phyloP scores from a whole-genome alignment of 73 alveolate genomes.

The Paraurostyla sp. region DNA sequence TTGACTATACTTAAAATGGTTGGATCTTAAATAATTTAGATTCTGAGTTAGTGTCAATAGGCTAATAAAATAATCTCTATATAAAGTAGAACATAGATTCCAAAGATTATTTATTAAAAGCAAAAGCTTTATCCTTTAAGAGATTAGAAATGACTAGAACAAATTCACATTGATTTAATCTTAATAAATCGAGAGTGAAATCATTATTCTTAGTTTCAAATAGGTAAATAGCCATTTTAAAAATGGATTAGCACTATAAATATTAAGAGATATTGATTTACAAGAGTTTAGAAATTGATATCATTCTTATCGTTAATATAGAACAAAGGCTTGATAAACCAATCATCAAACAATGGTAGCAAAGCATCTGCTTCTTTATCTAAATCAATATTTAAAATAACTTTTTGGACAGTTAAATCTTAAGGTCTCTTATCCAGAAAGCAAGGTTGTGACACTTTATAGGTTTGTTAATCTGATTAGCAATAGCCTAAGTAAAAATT shows the following conservation, averaged over 20 bases:
- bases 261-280: neutral
- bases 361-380: neutral
- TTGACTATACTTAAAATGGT: neutral
- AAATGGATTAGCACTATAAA: constrained; percentile 14
- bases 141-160: neutral
- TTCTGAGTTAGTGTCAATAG: neutral
- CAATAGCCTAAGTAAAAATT: constrained; percentile 30
- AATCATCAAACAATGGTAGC: constrained; percentile 33
- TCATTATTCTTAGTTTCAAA: neutral
- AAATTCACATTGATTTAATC: neutral
- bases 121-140: neutral
- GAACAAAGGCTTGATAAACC: constrained; percentile 50
- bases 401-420: neutral
- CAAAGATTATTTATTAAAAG: neutral
- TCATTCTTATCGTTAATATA: constrained; percentile 17
- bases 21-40: neutral
- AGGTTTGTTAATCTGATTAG: constrained; percentile 17
- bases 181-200: neutral
- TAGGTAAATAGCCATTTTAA: neutral
- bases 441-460: constrained; percentile 22
- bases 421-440: neutral
- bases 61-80: neutral
- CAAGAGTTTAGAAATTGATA: neutral
- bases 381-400: neutral
- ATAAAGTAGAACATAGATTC: constrained; percentile 31